These are phyloP conservation scores for Mycena crocata DNA, from an alignment of 768 basidiomycete species.

Conservation along the genomic window DNA sequence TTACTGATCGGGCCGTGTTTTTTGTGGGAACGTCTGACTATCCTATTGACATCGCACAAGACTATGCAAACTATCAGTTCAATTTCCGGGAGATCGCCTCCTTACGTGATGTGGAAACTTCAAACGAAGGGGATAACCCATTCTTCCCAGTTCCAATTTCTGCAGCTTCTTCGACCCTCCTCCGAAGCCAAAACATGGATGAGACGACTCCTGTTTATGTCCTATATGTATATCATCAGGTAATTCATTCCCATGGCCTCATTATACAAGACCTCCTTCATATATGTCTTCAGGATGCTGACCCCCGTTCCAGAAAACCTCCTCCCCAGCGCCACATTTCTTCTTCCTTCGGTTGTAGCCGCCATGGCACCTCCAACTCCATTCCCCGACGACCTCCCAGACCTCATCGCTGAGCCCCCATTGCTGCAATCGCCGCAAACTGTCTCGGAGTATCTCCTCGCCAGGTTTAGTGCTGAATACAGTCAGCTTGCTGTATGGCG, in stretches of 20 bases:
- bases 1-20: not conserved
- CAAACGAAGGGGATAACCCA: not conserved
- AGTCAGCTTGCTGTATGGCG: not conserved
- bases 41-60: not conserved
- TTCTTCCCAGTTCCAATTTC: not conserved
- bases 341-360: too few relatives aligned
- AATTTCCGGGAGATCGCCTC: not conserved
- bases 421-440: too few relatives aligned
- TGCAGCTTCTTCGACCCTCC: not conserved
- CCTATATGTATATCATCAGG: slow-evolving; percentile 8
- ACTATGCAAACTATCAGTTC: not conserved
- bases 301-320: not conserved
- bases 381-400: too few relatives aligned
- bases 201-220: not conserved
- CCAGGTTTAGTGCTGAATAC: not conserved
- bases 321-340: too few relatives aligned
- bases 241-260: not conserved
- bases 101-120: not conserved
- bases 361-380: too few relatives aligned
- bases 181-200: not conserved
- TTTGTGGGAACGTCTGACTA: slow-evolving; percentile 6
- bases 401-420: too few relatives aligned
- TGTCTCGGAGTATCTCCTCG: not conserved
- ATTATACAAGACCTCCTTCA: too few relatives aligned
- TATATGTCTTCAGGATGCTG: not conserved